Evolutionary conservation across 2,329 filamentous ascomycete species (phyloP), one percentile per base, ranked within the genome.

Genomic region (Monosporascus cannonballus): DNA sequence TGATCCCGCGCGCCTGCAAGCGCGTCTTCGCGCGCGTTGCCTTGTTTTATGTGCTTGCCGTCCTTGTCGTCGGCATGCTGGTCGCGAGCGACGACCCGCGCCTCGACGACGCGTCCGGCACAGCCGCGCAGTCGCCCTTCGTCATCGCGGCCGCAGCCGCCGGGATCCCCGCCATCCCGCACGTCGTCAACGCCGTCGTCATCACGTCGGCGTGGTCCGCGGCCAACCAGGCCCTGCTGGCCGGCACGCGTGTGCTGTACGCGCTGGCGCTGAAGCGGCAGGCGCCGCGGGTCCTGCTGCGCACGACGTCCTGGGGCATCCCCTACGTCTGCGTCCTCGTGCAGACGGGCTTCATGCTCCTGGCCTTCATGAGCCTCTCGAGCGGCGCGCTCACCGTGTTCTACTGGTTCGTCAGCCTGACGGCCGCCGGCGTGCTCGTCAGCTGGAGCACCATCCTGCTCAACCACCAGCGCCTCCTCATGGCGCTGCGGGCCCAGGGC

Each of bases 101-200:
- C 15, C 73, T 86, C 37, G 66, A 75, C 60, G 63, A 73, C 47
- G 65, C 67, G n/a, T 72, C 69, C 34, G 76, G 74, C 36, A 73
- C 67, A 22, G 75, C 78, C 3, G 76, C 76, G 1, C 73, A 79
- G 63, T 59, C 69, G 65, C 86, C 85, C 11, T 89, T 85, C 61
- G 87, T 92, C 54, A 88, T 91, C 56, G 88, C 87, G 18, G 83
- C 86, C 38, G 76, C 79, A 11, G 78, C 81, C 30, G 87, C 87
- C 2, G 83, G 85, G 0, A 84, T 91, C 53, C 76, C 74, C 4
- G 84, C 78, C 6, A 78, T 91, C 4, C 85, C 86, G 0, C 83
- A 82, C 6, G 80, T 92, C 51, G 84, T 92, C 69, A 93, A 93
- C 66, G 87, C 86, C 37, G 76, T 91, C 25, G 85, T 92, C 59